Base-by-base conservation (phyloP, 2,329 filamentous ascomycete genomes). In the Fusarium euwallaceae region DNA sequence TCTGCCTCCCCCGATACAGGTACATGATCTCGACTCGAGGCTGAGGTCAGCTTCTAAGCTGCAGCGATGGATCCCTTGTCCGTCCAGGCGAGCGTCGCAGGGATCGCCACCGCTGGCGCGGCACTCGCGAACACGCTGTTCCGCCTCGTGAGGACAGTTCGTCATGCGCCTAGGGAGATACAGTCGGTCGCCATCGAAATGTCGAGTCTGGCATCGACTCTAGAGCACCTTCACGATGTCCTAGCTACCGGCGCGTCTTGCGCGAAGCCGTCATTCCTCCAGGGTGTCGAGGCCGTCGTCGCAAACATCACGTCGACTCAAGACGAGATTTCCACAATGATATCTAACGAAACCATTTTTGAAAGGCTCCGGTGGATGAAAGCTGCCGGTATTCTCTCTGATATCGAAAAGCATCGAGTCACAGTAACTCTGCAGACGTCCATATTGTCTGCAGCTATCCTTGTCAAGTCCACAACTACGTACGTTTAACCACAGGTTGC, bases 321-420 rank as follows among this genome's bases (percentile, higher is more conserved):
- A 11, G 10, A 66, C 9, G 72, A 60, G 1, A 62, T 74, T 1
- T 34, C n/a, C 1, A 60, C 45, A 3, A 69, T 66, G 53, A 45
- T 39, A 3, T 9, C 36, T 4, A 71, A 70, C 1, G 45, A 29
- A 7, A 63, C 27, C 6, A 16, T 66, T 1, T 37, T 72, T 8
- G 20, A 22, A 4, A 66, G 43, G 6, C 6, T 53, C 1, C 69
- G 60, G 10, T 74, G 71, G 72, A 9, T 37, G 10, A 74, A 51
- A 11, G 61, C 72, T 10, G 7, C 51, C 4, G 68, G 29, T 9
- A 6, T 74, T 3, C 16, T 72, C 9, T 69, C 72, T 1, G 72
- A 74, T 14, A 74, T 74, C 2, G 64, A 74, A 4, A 74, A 74
- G 11, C 72, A 74, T 7, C 69, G 72, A 12, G 64, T 66, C 8